Evolutionary conservation across 192 early-diverging fungal species (phyloP), one percentile per base, ranked within the genome.

Genomic region (Backusella psychrophila): DNA sequence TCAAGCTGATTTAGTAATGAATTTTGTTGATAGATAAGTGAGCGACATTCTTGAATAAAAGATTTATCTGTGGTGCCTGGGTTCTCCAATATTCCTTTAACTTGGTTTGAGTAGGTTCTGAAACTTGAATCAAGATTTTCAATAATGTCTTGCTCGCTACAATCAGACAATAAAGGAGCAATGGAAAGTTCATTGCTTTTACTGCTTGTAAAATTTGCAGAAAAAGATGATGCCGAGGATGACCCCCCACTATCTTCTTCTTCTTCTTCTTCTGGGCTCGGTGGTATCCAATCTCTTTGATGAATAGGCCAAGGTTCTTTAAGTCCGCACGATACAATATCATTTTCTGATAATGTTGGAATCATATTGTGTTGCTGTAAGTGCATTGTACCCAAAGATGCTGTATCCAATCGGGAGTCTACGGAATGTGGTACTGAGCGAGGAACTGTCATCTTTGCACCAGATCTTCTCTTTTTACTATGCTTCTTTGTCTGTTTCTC

Each of bases 121-220:
- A 59, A 59, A 59, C 53, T 59, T 59, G 70, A 71, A 49, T 71
- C 70, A 26, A 39, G 39, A 15, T 71, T 44, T 23, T 44, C 41
- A 71, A 46, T 71, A 0, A 71, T 52, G 42, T 44, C 44, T 49
- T 71, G 70, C 23, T 71, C 70, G 42, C 41, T 71, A 26, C 29
- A 23, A 52, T 46, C 41, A 44, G 44, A 44, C 69, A 70, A 29
- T 46, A 46, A 15, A 46, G 44, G 44, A 46, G 44, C 15, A 46
- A 46, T 19, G 19, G 44, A 46, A 15, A 46, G 17, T 46, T 46
- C 44, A 46, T 46, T 46, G 21, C 23, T 26, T 26, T 59, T 59
- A 26, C n/a, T 59, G 21, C n/a, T 23, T 26, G n/a, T 26, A 59
- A 59, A 59, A 1, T 59, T 59, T 23, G 53, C 53, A 59, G 53